Percentiles rank a stretch among this genome's conserved stretches.
Conservation (phyloP, 352 stramenopile species). For the Phytophthora europaea region DNA sequence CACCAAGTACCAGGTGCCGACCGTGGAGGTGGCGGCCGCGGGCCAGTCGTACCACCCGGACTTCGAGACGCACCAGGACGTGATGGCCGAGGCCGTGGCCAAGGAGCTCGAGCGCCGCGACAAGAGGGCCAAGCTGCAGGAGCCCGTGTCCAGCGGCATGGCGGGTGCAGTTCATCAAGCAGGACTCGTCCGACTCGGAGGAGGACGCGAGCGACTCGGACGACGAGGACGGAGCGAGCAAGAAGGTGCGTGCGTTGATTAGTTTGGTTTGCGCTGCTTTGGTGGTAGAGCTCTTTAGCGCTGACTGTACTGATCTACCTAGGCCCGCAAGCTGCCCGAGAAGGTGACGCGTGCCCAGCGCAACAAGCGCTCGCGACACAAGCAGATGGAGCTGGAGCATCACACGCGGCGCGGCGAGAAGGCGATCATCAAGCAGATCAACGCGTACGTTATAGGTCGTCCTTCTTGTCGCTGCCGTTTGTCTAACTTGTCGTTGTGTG, state of each 20-base stretch:
- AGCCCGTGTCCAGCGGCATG: constrained; percentile 67
- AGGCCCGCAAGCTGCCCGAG: constrained; percentile 53
- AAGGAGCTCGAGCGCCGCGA: constrained; percentile 77
- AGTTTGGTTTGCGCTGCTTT: too few relatives aligned
- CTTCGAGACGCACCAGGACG: constrained; percentile 84
- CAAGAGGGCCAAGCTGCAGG: constrained; percentile 49
- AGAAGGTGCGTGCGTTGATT: constrained; percentile 21
- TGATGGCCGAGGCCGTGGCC: constrained; percentile 77
- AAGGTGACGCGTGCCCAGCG: constrained; percentile 78
- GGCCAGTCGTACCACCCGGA: constrained; percentile 91
- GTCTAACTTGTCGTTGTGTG: constrained; percentile 7
- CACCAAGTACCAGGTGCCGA: constrained; percentile 77
- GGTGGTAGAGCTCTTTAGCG: too few relatives aligned
- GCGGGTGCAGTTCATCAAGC: constrained; percentile 88
- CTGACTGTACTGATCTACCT: background rate
- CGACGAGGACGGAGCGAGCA: constrained; percentile 50
- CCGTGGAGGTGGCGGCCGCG: constrained; percentile 75
- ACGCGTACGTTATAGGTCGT: constrained; percentile 58
- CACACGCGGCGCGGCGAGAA: constrained; percentile 70
- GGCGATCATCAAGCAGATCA: constrained; percentile 89
- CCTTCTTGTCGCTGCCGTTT: background rate
- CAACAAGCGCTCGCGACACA: constrained; percentile 86
- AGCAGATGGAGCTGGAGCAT: constrained; percentile 82
- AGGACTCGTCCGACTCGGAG: constrained; percentile 56
- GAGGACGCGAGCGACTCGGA: constrained; percentile 51